Evolutionary conservation across 768 basidiomycete species (phyloP), one percentile per base, ranked within the genome.

Genomic region (Psilocybe azurescens): DNA sequence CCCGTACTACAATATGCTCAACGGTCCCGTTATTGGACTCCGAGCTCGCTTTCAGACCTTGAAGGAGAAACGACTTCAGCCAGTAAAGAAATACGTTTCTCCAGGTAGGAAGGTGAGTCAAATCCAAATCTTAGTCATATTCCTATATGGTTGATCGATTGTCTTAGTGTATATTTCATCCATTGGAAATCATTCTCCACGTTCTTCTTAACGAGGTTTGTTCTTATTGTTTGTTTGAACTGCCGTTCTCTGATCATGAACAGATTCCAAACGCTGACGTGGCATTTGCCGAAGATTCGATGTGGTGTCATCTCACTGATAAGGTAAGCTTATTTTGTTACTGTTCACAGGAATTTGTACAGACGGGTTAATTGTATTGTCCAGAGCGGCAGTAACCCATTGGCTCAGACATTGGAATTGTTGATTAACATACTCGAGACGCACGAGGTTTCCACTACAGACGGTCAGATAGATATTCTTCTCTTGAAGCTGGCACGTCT

Each of bases 131-230:
- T 29, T 16, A 9, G 3, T 9, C 16, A 9, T 57, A 7, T 47
- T n/a, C 4, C 11, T 18, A 30, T 49, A 18, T 8, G 44, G 14
- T 9, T 47, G 20, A 24, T 18, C 51, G 8, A 13, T 5, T n/a
- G 2, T 32, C 20, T 18, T 48, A 63, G 57, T n/a, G 59, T 47
- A 28, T 33, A 10, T 61, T 61, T 14, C 60, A 61, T 29, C 60
- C 60, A 28, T 30, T 39, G 39, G 33, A 38, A 9, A 18, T 56
- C 30, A 33, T 50, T 14, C 14, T 38, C 2, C 53, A 56, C 28
- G 32, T 60, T 41, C 39, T 53, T 3, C 47, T 53, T 6, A 11
- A 46, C 44, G 39, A 60, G 51, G 59, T 60, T 18, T 6, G 53
- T n/a, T 44, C 6, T 49, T 5, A 14, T 11, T 16, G 0, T 60